These are phyloP conservation scores for Scheffersomyces stipitis DNA, from an alignment of 805 yeast genomes.

Conservation along the genomic window DNA sequence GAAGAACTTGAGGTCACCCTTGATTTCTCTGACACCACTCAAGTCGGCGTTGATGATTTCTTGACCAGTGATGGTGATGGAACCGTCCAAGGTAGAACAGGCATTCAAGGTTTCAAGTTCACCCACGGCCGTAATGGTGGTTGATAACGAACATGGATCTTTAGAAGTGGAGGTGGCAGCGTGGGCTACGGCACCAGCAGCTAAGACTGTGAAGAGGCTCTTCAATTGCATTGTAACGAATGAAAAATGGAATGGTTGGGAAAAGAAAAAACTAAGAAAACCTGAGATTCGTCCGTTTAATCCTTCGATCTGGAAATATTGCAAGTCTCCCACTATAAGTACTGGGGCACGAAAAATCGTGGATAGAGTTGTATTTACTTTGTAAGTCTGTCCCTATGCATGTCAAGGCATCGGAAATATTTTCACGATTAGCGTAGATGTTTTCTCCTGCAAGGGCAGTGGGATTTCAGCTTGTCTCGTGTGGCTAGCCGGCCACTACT, in stretches of 20 bases:
- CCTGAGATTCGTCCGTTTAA: too few species aligned
- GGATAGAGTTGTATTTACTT: too few species aligned
- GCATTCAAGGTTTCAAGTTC: conserved; percentile 32
- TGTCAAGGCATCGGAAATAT: too few species aligned
- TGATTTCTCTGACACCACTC: conserved; percentile 16
- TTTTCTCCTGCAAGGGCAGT: too few species aligned
- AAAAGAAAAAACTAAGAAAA: too few species aligned
- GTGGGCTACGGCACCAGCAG: conserved; percentile 6
- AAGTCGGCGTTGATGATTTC: conserved; percentile 19
- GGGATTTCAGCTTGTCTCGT: too few species aligned
- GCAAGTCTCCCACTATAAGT: too few species aligned
- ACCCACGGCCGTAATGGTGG: conserved; percentile 40
- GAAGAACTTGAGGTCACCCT: conserved; percentile 31
- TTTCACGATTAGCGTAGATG: too few species aligned
- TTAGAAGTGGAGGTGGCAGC: conserved; percentile 13
- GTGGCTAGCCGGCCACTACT: too few species aligned
- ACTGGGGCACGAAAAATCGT: too few species aligned
- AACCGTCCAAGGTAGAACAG: conserved; percentile 44
- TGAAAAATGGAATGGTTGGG: neutral
- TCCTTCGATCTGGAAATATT: too few species aligned
- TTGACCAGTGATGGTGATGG: conserved; percentile 34
- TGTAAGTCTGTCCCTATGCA: too few species aligned
- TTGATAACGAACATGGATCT: conserved; percentile 43
- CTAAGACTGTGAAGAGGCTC: neutral
- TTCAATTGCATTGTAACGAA: neutral